phyloP scores from a whole-genome alignment of 2,329 filamentous ascomycete species.

The Sporothrix pallida region DNA sequence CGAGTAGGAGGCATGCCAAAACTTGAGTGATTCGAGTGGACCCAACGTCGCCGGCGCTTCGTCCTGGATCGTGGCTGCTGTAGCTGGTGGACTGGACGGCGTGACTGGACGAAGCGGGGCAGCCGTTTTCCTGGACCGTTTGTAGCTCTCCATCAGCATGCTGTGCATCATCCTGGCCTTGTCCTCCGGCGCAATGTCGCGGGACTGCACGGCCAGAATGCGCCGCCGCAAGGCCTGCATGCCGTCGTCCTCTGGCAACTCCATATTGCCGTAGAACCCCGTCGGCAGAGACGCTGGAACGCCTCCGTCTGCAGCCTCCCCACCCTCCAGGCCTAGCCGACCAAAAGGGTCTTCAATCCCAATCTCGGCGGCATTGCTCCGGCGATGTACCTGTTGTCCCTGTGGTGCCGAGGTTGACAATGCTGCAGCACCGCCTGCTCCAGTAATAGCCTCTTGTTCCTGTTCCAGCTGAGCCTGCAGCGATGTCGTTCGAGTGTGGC shows the following conservation, averaged over 20 bases:
- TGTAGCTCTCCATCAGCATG: slow-evolving; percentile 72
- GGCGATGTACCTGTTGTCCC: neutral
- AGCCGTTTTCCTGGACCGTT: slow-evolving; percentile 47
- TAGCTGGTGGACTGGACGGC: slow-evolving; percentile 36
- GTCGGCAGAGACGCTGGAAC: slow-evolving; percentile 25
- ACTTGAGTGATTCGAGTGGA: slow-evolving; percentile 61
- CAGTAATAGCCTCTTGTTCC: neutral
- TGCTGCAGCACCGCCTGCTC: neutral
- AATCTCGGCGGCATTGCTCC: slow-evolving; percentile 13
- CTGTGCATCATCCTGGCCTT: slow-evolving; percentile 76
- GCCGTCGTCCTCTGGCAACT: slow-evolving; percentile 77
- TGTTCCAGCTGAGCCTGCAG: slow-evolving; percentile 25
- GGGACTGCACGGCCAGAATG: slow-evolving; percentile 71
- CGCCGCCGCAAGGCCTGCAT: slow-evolving; percentile 70
- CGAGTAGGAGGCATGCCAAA: slow-evolving; percentile 57
- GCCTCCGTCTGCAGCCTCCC: neutral
- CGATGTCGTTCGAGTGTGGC: slow-evolving; percentile 28
- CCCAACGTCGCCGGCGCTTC: slow-evolving; percentile 53
- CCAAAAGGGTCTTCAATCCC: slow-evolving; percentile 2
- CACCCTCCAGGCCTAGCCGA: neutral
- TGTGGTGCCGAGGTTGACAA: slow-evolving; percentile 4
- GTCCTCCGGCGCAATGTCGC: slow-evolving; percentile 62
- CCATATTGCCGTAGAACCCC: slow-evolving; percentile 42
- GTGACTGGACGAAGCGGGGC: slow-evolving; percentile 41
- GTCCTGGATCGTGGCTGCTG: slow-evolving; percentile 36